phyloP scores from a whole-genome alignment of 169 alveolate genomes.

The Babesia ovis region DNA sequence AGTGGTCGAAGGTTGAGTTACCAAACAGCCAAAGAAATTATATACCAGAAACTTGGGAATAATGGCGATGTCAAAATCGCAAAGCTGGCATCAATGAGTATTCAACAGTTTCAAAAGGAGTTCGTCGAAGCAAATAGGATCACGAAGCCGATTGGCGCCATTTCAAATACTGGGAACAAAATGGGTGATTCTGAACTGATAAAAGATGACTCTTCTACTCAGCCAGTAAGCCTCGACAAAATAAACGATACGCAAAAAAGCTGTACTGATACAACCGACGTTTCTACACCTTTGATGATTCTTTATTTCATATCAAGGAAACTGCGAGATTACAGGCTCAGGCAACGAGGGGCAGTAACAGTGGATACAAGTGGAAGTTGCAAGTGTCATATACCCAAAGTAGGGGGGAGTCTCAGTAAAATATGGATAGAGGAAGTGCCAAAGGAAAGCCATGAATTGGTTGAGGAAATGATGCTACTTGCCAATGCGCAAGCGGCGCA shows the following conservation, averaged over 20 bases:
- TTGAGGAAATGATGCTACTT: conserved; percentile 82
- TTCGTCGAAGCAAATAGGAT: neutral
- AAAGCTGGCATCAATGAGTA: conserved; percentile 19
- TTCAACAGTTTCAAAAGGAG: conserved; percentile 14
- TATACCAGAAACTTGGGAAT: conserved; percentile 8
- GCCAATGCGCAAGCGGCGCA: conserved; percentile 78
- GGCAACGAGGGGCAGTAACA: conserved; percentile 62
- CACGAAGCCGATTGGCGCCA: neutral
- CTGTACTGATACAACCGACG: neutral
- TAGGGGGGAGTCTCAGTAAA: conserved; percentile 2
- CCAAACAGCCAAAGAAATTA: conserved; percentile 57
- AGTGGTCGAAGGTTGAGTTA: conserved; percentile 46
- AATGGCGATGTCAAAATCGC: neutral
- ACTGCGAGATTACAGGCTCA: conserved; percentile 45
- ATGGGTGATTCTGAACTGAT: neutral
- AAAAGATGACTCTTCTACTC: neutral
- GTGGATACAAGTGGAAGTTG: conserved; percentile 54
- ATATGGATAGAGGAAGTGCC: conserved; percentile 45
- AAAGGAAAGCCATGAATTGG: conserved; percentile 74
- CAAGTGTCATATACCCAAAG: conserved; percentile 61
- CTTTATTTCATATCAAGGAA: conserved; percentile 59
- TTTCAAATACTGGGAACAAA: neutral
- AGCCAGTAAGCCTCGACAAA: too few species aligned
- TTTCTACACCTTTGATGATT: conserved; percentile 22
- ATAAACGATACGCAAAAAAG: too few species aligned